Conservation (phyloP, 2,329 filamentous ascomycete species). For the Malbranchea cinnamomea region DNA sequence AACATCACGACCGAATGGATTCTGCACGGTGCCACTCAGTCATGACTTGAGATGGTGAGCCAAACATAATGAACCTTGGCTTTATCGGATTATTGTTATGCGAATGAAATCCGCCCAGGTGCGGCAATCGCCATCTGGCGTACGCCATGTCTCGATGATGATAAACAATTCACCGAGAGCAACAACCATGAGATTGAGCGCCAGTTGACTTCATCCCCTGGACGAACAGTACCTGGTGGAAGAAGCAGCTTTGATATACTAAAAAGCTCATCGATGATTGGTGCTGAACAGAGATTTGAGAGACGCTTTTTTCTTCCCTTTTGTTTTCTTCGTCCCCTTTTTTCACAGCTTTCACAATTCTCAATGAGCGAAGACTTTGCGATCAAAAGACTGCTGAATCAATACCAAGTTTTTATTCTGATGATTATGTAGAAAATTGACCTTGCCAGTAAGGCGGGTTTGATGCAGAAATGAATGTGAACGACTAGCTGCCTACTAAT, state of each 20-base stretch:
- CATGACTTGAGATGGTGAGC: conserved; percentile 1
- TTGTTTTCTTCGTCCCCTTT: background rate
- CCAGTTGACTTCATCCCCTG: conserved; percentile 22
- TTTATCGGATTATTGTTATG: background rate
- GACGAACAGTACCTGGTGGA: conserved; percentile 17
- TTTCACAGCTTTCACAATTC: background rate
- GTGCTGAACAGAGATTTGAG: conserved; percentile 35
- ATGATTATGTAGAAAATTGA: background rate
- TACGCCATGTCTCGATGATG: conserved; percentile 23
- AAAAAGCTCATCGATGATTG: conserved; percentile 24
- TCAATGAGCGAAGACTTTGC: background rate
- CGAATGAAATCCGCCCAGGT: background rate
- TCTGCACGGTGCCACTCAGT: background rate
- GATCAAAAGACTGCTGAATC: background rate
- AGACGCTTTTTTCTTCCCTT: conserved; percentile 13
- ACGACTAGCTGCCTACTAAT: conserved; percentile 3
- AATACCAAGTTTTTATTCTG: background rate
- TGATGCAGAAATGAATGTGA: too few relatives aligned
- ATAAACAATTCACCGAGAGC: conserved; percentile 24
- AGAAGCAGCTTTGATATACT: conserved; percentile 17
- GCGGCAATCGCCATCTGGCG: background rate
- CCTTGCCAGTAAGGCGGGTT: conserved; percentile 1
- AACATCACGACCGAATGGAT: background rate
- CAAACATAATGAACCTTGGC: conserved; percentile 1
- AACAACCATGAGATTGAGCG: conserved; percentile 22